Evolutionary conservation across 805 yeast species (phyloP).

Genomic region (Zygotorulaspora chibaensis): DNA sequence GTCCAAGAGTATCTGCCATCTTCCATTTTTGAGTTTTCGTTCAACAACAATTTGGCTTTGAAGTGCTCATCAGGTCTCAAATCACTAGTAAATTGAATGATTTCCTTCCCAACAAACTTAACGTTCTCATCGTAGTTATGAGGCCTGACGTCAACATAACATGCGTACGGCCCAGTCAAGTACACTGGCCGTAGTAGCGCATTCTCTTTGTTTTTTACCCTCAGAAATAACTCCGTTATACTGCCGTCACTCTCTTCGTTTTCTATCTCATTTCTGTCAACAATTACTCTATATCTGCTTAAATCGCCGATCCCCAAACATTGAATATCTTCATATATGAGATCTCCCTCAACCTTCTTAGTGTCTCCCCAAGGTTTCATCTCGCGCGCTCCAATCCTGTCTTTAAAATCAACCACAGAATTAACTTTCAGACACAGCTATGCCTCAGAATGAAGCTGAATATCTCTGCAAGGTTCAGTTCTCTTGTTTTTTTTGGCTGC

Average conservation of each 20-base stretch:
- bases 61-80: slow-evolving; percentile 71
- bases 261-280: slow-evolving; percentile 17
- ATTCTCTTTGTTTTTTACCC: slow-evolving; percentile 67
- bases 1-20: slow-evolving; percentile 58
- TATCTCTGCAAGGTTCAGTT: no score
- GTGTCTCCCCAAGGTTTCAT: slow-evolving; percentile 5
- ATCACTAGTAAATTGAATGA: slow-evolving; percentile 45
- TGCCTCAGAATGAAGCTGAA: no score
- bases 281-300: slow-evolving; percentile 24
- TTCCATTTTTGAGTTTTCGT: slow-evolving; percentile 35
- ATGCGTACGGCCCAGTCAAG: slow-evolving; percentile 80
- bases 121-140: slow-evolving; percentile 53
- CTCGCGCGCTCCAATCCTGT: slow-evolving; percentile 42
- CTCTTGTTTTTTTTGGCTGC: no score
- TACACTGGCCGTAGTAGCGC: slow-evolving; percentile 76
- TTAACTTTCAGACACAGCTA: no score
- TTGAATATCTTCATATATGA: slow-evolving; percentile 23
- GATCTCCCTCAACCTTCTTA: slow-evolving; percentile 9
- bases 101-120: slow-evolving; percentile 37
- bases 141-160: slow-evolving; percentile 79
- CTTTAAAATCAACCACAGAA: slow-evolving; percentile 53
- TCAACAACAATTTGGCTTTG: slow-evolving; percentile 49
- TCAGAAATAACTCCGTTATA: slow-evolving; percentile 34
- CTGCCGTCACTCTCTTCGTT: slow-evolving; percentile 9
- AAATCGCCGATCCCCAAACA: slow-evolving; percentile 30